A percentile compares a stretch with the other conserved stretches of the same genome.
Evolutionary conservation across 2,329 filamentous ascomycete species (phyloP).

Genomic region (Alternaria tenuissima): DNA sequence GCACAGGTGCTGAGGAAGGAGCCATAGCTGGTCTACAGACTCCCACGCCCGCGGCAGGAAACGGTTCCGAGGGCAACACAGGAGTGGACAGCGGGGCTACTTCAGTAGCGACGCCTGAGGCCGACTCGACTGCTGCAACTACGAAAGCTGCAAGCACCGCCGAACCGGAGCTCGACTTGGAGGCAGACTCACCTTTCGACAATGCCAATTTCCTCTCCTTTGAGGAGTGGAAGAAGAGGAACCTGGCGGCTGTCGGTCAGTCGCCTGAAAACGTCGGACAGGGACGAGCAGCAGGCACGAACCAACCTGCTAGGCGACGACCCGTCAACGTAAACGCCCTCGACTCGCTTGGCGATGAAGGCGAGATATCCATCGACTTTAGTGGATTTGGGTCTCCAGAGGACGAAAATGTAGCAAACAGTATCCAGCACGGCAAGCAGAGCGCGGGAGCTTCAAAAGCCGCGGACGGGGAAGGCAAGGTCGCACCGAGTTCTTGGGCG

Average conservation of each 20-base stretch:
- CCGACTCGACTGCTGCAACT: constrained; percentile 15
- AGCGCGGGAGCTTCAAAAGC: constrained; percentile 24
- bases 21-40: constrained; percentile 21
- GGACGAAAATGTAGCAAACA: constrained; percentile 28
- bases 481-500: constrained; percentile 43
- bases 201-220: constrained; percentile 92
- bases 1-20: constrained; percentile 18
- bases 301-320: constrained; percentile 59
- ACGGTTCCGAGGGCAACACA: constrained; percentile 14
- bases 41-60: constrained; percentile 17
- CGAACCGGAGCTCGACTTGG: constrained; percentile 60
- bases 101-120: constrained; percentile 7
- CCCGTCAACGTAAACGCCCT: constrained; percentile 70
- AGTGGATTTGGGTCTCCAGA: constrained; percentile 64
- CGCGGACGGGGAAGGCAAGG: constrained; percentile 38
- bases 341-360: constrained; percentile 84
- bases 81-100: constrained; percentile 9
- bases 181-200: constrained; percentile 72
- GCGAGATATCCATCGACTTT: constrained; percentile 82
- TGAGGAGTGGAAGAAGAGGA: constrained; percentile 97
- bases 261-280: constrained; percentile 72
- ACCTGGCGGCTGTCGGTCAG: constrained; percentile 84
- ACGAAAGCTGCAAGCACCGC: constrained; percentile 22
- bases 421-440: constrained; percentile 25
- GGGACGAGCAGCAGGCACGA: constrained; percentile 57